Evolutionary conservation across 345 rosid genomes (phyloP), one percentile per base, ranked within the genome.

Genomic region (Eucalyptus erythrocorys): DNA sequence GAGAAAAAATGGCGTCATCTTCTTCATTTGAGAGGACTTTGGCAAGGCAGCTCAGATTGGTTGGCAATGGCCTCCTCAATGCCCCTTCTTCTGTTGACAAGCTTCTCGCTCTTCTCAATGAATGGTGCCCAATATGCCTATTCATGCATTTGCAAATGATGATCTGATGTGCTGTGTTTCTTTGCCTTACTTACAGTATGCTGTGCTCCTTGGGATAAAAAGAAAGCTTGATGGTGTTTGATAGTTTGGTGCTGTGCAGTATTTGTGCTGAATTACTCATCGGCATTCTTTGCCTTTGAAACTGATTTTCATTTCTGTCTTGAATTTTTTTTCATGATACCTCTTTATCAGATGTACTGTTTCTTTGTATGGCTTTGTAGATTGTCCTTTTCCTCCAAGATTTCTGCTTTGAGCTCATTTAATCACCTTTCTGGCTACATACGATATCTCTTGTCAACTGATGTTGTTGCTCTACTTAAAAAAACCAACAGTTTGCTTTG

Each of bases 61-160:
- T 93, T 81, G 99, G 95, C 53, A 91, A 90, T 45, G 89, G 88
- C 85, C 98, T 96, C 61, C 89, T 94, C 26, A 89, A 87, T 85
- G 94, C 95, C 82, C 93, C 92, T 10, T 90, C 94, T 17, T 92
- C 97, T 17, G 89, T 92, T 85, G 92, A 94, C 85, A 92, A 92
- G 66, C 92, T 93, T 76, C 94, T 94, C 85, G 48, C 10, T 88
- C 90, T 90, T 88, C 96, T 96, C 88, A 92, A 94, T 92, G 99
- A 95, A 92, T 90, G 85, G 79, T 16, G 68, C 43, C 79, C 85
- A n/a, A 47, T 68, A 49, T 68, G 27, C 42, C 43, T 9, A 59
- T 47, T 40, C 59, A n/a, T n/a, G 43, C 26, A 47, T 32, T 87
- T 68, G 82, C 27, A 37, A 37, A 40, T 19, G 55, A 66, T 40